phyloP scores from a whole-genome alignment of 148 eudicot genomes.

The Dysphania ambrosioides region DNA sequence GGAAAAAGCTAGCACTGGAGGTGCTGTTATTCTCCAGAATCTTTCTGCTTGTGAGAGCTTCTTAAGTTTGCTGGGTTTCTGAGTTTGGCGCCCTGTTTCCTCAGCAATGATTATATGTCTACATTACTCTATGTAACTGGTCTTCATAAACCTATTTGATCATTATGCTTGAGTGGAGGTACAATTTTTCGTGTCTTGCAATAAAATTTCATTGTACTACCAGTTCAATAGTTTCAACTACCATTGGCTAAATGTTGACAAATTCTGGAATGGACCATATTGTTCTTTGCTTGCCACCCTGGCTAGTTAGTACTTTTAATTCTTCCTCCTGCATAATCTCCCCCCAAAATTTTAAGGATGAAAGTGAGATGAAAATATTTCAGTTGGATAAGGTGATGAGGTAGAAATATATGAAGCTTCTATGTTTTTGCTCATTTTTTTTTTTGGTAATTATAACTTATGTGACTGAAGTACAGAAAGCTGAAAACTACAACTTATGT shows the following conservation, averaged over 20 bases:
- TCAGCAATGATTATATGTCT: not conserved
- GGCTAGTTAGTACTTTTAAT: not conserved
- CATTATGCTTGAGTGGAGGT: conserved; percentile 1
- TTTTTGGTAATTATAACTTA: too few relatives aligned
- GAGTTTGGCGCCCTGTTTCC: not conserved
- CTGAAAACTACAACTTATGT: too few relatives aligned
- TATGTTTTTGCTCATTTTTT: too few relatives aligned
- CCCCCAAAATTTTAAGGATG: too few relatives aligned
- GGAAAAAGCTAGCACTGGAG: conserved; percentile 25
- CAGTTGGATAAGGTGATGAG: too few relatives aligned
- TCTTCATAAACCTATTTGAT: not conserved
- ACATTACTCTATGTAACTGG: not conserved
- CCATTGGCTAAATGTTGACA: not conserved
- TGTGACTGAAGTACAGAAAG: too few relatives aligned
- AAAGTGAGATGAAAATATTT: too few relatives aligned
- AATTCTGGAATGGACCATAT: not conserved
- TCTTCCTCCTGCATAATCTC: too few relatives aligned
- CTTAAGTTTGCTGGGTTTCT: conserved; percentile 19
- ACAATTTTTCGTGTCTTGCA: not conserved
- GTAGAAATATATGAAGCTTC: too few relatives aligned
- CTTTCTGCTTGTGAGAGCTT: conserved; percentile 15
- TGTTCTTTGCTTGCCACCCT: not conserved
- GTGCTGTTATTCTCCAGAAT: conserved; percentile 19
- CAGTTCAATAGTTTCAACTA: not conserved
- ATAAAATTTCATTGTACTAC: not conserved